phyloP scores from a whole-genome alignment of 768 basidiomycete genomes.

The Suillus bovinus region DNA sequence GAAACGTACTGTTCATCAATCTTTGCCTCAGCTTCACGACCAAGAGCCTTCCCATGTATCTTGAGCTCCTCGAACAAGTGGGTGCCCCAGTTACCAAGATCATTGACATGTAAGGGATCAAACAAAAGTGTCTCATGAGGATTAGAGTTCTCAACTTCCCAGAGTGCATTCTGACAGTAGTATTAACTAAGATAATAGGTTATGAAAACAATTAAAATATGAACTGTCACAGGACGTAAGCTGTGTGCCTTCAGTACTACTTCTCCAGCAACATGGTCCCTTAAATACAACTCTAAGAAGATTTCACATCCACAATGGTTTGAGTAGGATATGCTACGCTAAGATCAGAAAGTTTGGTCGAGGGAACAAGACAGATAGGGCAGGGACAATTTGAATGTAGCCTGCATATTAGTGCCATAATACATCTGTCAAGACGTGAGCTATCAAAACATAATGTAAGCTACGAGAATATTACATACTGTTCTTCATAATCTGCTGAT shows the following conservation, averaged over 20 bases:
- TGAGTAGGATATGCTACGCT: conserved; percentile 8
- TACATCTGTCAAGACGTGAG: too few relatives aligned
- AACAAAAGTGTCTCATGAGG: conserved; percentile 33
- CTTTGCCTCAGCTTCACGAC: background rate
- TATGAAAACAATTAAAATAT: background rate
- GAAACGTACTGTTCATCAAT: conserved; percentile 15
- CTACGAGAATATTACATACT: conserved; percentile 12
- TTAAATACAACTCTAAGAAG: background rate
- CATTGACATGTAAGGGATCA: conserved; percentile 40
- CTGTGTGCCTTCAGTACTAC: conserved; percentile 14
- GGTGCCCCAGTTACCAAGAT: conserved; percentile 32
- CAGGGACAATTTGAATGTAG: conserved; percentile 30
- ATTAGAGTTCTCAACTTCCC: conserved; percentile 35
- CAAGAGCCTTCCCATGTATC: background rate
- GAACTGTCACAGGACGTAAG: conserved; percentile 13
- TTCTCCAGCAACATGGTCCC: conserved; percentile 18
- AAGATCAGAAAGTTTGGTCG: conserved; percentile 24
- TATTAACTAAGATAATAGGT: too few relatives aligned
- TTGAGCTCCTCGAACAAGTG: conserved; percentile 23
- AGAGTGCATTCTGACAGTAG: conserved; percentile 39
- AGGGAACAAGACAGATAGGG: conserved; percentile 37
- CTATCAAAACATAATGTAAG: too few relatives aligned
- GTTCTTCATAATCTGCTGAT: conserved; percentile 31
- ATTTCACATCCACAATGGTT: background rate
- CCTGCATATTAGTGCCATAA: conserved; percentile 37